Base-by-base conservation (phyloP, 78 protist genomes). In the Dictyostelium brefeldianum region DNA sequence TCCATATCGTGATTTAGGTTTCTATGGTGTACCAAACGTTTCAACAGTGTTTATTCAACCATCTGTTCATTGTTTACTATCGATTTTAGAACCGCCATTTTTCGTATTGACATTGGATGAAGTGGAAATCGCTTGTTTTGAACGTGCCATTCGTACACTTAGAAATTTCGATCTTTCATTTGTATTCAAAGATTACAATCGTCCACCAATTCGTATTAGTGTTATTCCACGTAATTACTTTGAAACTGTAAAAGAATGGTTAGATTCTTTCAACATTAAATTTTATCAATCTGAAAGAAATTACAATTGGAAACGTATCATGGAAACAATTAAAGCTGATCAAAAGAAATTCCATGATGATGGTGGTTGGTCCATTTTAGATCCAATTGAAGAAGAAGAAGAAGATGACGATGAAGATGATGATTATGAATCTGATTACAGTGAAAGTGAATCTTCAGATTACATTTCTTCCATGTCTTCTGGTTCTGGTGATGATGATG, bases 81-180 rank as follows among this genome's bases (percentile, higher is more conserved):
- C 73, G 7, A 71, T 98, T 4, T 20, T 67, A 6, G 98, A 97
- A 57, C 71, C 64, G 71, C 99, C 99, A 14, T 83, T 83, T 83
- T 96, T 98, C 78, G 98, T 97, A 3, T n/a, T 98, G 14, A 20
- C 96, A 4, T 84, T 98, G 14, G 96, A 80, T 25, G 99, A 98
- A 59, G 90, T 98, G 48, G 99, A 98, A 89, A 75, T 98, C n/a
- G 99, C 96, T 22, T 87, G 97, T 81, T 95, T 98, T 67, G 99
- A 98, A 89, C 89, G 99, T 27, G 98, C 98, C 36, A 80, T 70
- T 70, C 95, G 85, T 80, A 17, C 89, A 6, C 95, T 93, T 43
- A 78, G 82, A 47, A 97, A 94, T 83, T 98, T 98, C 77, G 99
- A 98, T 89, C 91, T 98, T 83, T 97, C 97, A 18, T 56, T 98